A percentile compares a stretch with the other conserved stretches of the same genome.
Evolutionary conservation across 352 stramenopile genomes (phyloP).

Genomic region (Pythium brachiatum): DNA sequence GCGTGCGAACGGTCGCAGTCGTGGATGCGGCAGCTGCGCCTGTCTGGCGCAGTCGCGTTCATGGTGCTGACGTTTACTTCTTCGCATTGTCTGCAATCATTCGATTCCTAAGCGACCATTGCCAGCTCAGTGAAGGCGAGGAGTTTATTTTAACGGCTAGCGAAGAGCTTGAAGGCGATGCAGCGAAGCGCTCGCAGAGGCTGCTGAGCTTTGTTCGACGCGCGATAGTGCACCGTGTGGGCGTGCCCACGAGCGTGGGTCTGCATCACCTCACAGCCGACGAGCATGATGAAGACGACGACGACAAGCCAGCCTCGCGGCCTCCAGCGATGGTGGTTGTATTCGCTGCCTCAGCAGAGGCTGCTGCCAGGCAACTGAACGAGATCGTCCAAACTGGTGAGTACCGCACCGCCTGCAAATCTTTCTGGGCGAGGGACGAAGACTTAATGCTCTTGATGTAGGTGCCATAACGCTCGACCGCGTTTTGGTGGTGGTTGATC

Average conservation of each 20-base stretch:
- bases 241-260: not conserved
- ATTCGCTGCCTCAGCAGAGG: conserved; percentile 7
- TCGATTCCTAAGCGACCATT: conserved; percentile 24
- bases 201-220: conserved; percentile 6
- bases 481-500: conserved; percentile 19
- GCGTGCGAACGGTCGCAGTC: conserved; percentile 12
- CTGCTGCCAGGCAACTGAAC: conserved; percentile 1
- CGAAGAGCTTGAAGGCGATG: not conserved
- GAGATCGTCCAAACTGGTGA: conserved; percentile 1
- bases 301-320: not conserved
- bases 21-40: conserved; percentile 18
- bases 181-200: not conserved
- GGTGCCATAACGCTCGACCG: conserved; percentile 3
- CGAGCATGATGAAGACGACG: conserved; percentile 7
- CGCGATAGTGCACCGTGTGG: conserved; percentile 18
- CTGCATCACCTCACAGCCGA: not conserved
- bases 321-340: conserved; percentile 2
- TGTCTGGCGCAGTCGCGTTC: conserved; percentile 15
- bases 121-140: not conserved
- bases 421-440: no score
- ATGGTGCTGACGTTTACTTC: conserved; percentile 26
- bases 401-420: not conserved
- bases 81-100: conserved; percentile 27
- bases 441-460: not conserved
- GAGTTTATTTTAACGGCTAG: conserved; percentile 4